Evolutionary conservation across 768 basidiomycete species (phyloP).

Genomic region (Tulasnella sp.): DNA sequence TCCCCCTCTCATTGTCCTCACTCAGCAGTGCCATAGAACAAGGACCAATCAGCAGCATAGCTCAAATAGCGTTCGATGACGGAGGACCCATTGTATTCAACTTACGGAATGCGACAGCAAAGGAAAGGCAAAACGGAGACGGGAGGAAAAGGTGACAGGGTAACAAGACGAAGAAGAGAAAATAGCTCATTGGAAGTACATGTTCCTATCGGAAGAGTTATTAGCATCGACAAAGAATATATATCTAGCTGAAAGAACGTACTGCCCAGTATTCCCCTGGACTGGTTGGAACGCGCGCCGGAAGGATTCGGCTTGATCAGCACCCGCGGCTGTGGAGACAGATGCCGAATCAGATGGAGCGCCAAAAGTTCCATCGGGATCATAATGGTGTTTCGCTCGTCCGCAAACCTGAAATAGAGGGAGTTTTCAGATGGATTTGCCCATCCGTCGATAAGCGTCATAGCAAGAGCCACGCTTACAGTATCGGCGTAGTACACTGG

Average conservation of each 20-base stretch:
- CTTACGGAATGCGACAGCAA: no score
- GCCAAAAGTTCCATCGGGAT: no score
- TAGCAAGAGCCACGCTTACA: neutral
- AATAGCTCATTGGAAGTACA: neutral
- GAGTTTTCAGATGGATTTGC: neutral
- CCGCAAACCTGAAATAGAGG: neutral
- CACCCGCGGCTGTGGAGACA: no score
- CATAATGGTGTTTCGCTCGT: slow-evolving; percentile 13
- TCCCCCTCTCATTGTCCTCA: neutral
- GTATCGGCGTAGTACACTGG: slow-evolving; percentile 14
- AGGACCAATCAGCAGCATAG: neutral
- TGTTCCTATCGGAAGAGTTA: neutral
- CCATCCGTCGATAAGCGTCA: neutral
- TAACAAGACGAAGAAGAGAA: neutral
- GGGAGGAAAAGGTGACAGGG: no score
- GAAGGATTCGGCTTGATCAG: no score
- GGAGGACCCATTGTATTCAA: neutral
- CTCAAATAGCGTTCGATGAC: neutral
- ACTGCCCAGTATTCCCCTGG: no score
- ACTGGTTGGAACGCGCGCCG: no score
- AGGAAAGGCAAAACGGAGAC: no score
- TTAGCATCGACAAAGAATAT: neutral
- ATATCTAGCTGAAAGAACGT: neutral
- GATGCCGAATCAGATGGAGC: no score
- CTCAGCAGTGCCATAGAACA: neutral